Evolutionary conservation across 1,139 yeast species (phyloP).

Genomic region (Sugiyamaella novakii): DNA sequence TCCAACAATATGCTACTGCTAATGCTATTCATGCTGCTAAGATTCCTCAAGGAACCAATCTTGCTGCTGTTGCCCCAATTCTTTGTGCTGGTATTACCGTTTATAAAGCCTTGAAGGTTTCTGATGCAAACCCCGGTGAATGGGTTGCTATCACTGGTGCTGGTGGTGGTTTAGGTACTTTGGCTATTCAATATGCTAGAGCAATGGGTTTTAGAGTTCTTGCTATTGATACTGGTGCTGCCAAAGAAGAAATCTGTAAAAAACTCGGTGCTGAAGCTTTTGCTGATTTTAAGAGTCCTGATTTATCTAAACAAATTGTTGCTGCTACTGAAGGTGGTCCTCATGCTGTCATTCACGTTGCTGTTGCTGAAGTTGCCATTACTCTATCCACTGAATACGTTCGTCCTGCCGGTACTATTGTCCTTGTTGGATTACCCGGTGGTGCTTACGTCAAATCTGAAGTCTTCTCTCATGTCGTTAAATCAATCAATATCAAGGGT

Average conservation of each 20-base stretch:
- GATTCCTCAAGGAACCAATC: slow-evolving; percentile 68
- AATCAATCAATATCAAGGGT: slow-evolving; percentile 65
- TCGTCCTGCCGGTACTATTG: slow-evolving; percentile 75
- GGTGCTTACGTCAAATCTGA: slow-evolving; percentile 63
- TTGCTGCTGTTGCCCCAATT: slow-evolving; percentile 76
- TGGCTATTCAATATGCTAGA: slow-evolving; percentile 78
- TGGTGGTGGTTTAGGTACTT: slow-evolving; percentile 81
- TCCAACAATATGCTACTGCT: slow-evolving; percentile 84
- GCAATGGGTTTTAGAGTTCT: slow-evolving; percentile 80
- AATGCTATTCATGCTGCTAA: slow-evolving; percentile 85
- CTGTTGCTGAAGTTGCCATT: slow-evolving; percentile 75
- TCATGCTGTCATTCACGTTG: slow-evolving; percentile 78
- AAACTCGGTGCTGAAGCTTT: slow-evolving; percentile 69
- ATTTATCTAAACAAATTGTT: slow-evolving; percentile 53
- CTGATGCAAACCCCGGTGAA: slow-evolving; percentile 66
- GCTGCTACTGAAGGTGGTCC: slow-evolving; percentile 73
- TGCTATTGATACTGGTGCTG: slow-evolving; percentile 76
- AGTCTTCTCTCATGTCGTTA: slow-evolving; percentile 67
- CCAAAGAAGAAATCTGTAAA: slow-evolving; percentile 57
- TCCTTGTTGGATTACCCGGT: slow-evolving; percentile 79
- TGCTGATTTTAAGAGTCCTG: slow-evolving; percentile 61
- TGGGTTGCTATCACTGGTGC: slow-evolving; percentile 85
- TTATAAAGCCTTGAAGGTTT: slow-evolving; percentile 77
- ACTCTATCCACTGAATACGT: slow-evolving; percentile 68
- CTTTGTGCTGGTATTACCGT: slow-evolving; percentile 83